Conservation (phyloP, 805 yeast species). For the Kodamaea kakaduensis region DNA sequence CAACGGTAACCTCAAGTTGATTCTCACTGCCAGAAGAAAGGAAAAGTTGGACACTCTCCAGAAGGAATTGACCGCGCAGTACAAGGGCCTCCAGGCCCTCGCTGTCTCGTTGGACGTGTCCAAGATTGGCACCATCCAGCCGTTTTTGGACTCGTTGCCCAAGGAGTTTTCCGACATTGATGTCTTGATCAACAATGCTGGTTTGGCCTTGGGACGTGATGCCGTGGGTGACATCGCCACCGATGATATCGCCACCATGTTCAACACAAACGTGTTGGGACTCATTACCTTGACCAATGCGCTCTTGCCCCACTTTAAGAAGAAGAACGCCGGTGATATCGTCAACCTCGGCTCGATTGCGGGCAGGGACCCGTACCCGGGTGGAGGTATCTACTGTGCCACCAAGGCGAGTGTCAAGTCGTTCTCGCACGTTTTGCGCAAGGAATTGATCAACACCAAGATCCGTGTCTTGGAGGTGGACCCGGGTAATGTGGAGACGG, state of each 20-base stretch:
- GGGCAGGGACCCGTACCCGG: conserved; percentile 75
- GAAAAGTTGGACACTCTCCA: conserved; percentile 54
- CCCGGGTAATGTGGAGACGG: conserved; percentile 80
- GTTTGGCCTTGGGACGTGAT: conserved; percentile 74
- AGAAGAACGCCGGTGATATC: conserved; percentile 67
- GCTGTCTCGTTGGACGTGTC: conserved; percentile 49
- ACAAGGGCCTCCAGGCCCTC: conserved; percentile 53
- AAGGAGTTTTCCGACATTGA: conserved; percentile 60
- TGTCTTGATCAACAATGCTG: conserved; percentile 69
- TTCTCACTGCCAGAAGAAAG: conserved; percentile 75
- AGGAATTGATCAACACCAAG: conserved; percentile 67
- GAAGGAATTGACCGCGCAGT: conserved; percentile 42
- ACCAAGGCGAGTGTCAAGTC: conserved; percentile 70
- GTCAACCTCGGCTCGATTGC: conserved; percentile 76
- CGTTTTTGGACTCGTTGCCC: conserved; percentile 54
- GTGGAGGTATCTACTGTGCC: conserved; percentile 76
- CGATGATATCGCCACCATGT: conserved; percentile 70
- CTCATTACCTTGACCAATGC: conserved; percentile 80
- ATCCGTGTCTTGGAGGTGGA: conserved; percentile 70
- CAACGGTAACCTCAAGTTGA: conserved; percentile 63
- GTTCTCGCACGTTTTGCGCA: conserved; percentile 67
- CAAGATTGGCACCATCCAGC: conserved; percentile 37
- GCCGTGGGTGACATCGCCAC: conserved; percentile 63
- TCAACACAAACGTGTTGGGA: conserved; percentile 84
- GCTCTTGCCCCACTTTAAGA: conserved; percentile 65